Percentiles rank a stretch among this genome's conserved stretches.
These are phyloP conservation scores for Phyllachora maydis DNA, from an alignment of 2,329 filamentous ascomycete genomes.

Conservation along the genomic window DNA sequence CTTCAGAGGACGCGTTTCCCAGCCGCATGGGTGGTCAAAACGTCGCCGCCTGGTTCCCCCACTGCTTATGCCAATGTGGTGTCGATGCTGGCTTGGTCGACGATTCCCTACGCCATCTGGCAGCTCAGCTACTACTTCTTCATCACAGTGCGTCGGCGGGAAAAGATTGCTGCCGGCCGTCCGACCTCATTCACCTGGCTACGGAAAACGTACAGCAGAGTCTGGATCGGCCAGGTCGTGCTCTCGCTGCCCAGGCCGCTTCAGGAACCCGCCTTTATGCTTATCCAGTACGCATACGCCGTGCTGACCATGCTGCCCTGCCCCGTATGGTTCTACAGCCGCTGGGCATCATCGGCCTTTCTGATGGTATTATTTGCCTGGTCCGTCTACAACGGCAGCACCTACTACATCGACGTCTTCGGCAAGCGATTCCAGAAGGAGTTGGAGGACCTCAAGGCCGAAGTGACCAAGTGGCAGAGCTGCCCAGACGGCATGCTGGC, in stretches of 20 bases:
- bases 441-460: constrained; percentile 68
- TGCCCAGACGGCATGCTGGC: constrained; percentile 24
- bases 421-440: constrained; percentile 95
- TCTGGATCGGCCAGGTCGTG: constrained; percentile 73
- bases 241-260: constrained; percentile 52
- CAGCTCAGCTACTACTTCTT: constrained; percentile 84
- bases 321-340: constrained; percentile 83
- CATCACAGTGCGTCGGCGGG: constrained; percentile 83
- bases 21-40: constrained; percentile 66
- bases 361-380: constrained; percentile 70
- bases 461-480: constrained; percentile 76
- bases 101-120: constrained; percentile 82
- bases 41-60: constrained; percentile 43
- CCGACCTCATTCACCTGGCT: constrained; percentile 98
- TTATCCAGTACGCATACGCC: constrained; percentile 85
- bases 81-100: constrained; percentile 89
- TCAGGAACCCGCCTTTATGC: constrained; percentile 85
- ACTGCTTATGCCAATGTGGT: constrained; percentile 58
- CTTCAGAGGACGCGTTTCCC: constrained; percentile 55
- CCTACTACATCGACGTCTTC: constrained; percentile 96
- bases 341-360: constrained; percentile 59
- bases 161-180: constrained; percentile 87
- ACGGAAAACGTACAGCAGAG: constrained; percentile 73
- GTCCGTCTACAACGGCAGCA: constrained; percentile 94
- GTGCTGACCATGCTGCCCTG: constrained; percentile 87